Evolutionary conservation across 768 basidiomycete species (phyloP).

Genomic region (Lactarius pseudohatsudake): DNA sequence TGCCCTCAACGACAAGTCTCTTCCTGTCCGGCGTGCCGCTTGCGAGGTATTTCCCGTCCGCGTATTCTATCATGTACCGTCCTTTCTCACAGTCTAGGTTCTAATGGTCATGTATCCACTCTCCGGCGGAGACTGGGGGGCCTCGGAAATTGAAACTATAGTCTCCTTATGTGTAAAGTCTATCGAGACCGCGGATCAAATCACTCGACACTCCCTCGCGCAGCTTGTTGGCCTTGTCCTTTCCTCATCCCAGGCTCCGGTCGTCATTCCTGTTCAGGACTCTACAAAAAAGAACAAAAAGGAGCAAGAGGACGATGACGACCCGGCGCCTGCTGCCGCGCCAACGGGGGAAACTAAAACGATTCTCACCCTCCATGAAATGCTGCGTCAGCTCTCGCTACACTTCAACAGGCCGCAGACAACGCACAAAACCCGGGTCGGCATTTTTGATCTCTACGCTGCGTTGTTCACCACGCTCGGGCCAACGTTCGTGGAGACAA

Average conservation of each 20-base stretch:
- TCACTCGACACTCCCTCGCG: conserved; percentile 76
- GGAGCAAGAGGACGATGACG: conserved; percentile 58
- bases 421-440: conserved; percentile 72
- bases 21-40: conserved; percentile 82
- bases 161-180: conserved; percentile 65
- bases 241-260: conserved; percentile 75
- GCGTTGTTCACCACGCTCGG: conserved; percentile 77
- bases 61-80: conserved; percentile 1
- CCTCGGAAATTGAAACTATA: conserved; percentile 76
- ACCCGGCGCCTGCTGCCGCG: conserved; percentile 47
- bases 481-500: conserved; percentile 70
- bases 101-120: conserved; percentile 59
- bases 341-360: conserved; percentile 61
- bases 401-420: conserved; percentile 76
- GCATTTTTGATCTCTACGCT: conserved; percentile 87
- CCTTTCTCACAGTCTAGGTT: conserved; percentile 40
- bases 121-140: conserved; percentile 54
- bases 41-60: conserved; percentile 54
- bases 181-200: conserved; percentile 80
- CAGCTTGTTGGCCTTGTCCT: conserved; percentile 83
- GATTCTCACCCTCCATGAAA: conserved; percentile 70
- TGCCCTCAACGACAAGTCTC: conserved; percentile 75
- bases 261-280: conserved; percentile 47
- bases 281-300: conserved; percentile 61
- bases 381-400: conserved; percentile 75